phyloP scores from a whole-genome alignment of 495 filamentous ascomycete genomes.

The Cenococcum geophilum region DNA sequence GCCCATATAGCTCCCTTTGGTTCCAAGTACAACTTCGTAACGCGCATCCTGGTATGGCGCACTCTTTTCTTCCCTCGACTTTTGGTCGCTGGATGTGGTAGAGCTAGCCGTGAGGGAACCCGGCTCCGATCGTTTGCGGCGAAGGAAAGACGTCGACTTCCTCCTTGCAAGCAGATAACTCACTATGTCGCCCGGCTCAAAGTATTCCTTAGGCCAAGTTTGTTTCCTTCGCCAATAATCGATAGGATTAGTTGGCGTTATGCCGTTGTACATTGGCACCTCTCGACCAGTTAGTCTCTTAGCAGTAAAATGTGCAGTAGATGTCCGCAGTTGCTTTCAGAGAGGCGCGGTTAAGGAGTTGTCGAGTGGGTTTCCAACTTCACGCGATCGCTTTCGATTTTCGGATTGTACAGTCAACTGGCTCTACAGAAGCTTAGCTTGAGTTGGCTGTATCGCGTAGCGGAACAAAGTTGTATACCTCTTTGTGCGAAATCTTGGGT shows the following conservation, averaged over 20 bases:
- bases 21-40: not conserved
- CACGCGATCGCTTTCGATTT: slow-evolving; percentile 19
- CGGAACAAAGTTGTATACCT: too few species aligned
- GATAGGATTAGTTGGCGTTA: slow-evolving; percentile 10
- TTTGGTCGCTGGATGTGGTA: slow-evolving; percentile 41
- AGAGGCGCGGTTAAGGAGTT: not conserved
- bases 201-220: slow-evolving; percentile 36
- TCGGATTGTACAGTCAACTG: slow-evolving; percentile 5
- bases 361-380: slow-evolving; percentile 6
- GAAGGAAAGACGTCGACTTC: slow-evolving; percentile 34
- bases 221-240: slow-evolving; percentile 30
- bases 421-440: slow-evolving; percentile 14
- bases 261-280: slow-evolving; percentile 6
- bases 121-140: slow-evolving; percentile 38
- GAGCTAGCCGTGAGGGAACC: slow-evolving; percentile 29
- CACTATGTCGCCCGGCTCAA: slow-evolving; percentile 27
- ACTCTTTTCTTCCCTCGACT: slow-evolving; percentile 40
- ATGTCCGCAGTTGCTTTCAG: slow-evolving; percentile 17
- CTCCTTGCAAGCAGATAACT: slow-evolving; percentile 35
- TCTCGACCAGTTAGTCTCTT: not conserved
- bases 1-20: not conserved
- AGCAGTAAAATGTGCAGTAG: slow-evolving; percentile 7
- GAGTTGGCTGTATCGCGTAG: too few species aligned
- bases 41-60: slow-evolving; percentile 34
- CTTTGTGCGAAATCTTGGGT: too few species aligned